Base-by-base conservation (phyloP, 345 rosid genomes). In the Pelargonium nanum region DNA sequence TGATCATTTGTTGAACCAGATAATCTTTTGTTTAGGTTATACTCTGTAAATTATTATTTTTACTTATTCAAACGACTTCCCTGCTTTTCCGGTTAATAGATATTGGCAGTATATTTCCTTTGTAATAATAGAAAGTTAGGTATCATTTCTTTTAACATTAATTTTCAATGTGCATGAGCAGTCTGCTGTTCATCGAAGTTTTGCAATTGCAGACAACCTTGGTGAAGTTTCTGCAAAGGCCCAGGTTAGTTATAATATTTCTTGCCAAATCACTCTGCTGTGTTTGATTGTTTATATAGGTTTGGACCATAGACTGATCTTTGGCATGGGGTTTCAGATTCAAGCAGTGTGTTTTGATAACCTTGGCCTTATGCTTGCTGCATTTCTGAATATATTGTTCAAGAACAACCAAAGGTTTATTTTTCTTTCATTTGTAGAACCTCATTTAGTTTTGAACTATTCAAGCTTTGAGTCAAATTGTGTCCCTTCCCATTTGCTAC, bases 201-300 rank as follows among this genome's bases (percentile, higher is more conserved):
- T 91, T 81, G 93, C 97, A n/a, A 62, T 91, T 60, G 89, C 85
- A 23, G 96, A 85, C 80, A 91, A 91, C 78, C 82, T 87, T 30
- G 97, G 96, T 75, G 97, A 91, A 84, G 83, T 87, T 68, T 87
- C 97, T 65, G 96, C 96, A 1, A 91, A 91, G 74, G 77, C 97
- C 53, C 96, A 91, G 87, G 96, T 90, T 59, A 44, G 53, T 1
- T 58, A 26, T 32, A 13, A 40, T 60, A 54, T 50, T 53, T 52
- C 48, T 60, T 20, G 48, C 68, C 20, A 50, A 34, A 30, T 22
- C 54, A 21, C 24, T 55, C 22, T 70, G 28, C 22, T 40, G 54
- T 32, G 44, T 34, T 44, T 53, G 25, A 19, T 55, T 55, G 17
- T 22, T 22, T 55, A 21, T 55, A 21, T 22, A 55, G 21, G 22